Percentiles rank a stretch among this genome's conserved stretches.
These are phyloP conservation scores for Platismatia glauca DNA, from an alignment of 495 filamentous ascomycete species.

Conservation along the genomic window DNA sequence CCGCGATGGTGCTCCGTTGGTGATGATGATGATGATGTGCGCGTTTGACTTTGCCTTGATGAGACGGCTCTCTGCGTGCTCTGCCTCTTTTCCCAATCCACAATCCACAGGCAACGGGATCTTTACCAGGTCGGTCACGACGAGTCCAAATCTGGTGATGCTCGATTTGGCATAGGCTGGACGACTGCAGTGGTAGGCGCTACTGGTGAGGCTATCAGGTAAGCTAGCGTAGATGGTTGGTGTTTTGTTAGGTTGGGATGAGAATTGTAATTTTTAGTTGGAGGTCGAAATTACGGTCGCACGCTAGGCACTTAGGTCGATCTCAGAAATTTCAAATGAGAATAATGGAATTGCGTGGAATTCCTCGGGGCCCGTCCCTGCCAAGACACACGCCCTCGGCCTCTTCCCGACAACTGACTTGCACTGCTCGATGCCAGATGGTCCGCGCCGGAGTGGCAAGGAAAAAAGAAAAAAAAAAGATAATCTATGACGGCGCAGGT, in stretches of 20 bases:
- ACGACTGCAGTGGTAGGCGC: conserved; percentile 10
- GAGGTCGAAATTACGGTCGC: conserved; percentile 3
- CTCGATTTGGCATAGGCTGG: conserved; percentile 17
- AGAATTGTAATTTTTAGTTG: conserved; percentile 1
- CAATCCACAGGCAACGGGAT: not conserved
- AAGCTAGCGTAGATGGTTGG: conserved; percentile 15
- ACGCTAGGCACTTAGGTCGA: not conserved
- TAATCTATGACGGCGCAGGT: too few relatives aligned
- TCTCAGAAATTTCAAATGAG: not conserved
- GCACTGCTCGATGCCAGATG: too few relatives aligned
- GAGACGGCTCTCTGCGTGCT: not conserved
- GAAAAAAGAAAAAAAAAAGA: too few relatives aligned
- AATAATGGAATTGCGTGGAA: too few relatives aligned
- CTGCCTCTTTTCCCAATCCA: conserved; percentile 1
- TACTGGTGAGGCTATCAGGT: conserved; percentile 16
- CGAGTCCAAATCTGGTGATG: conserved; percentile 9
- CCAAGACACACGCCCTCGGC: not conserved
- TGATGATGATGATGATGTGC: conserved; percentile 1
- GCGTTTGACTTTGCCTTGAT: not conserved
- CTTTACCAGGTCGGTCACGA: not conserved
- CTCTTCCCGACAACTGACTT: not conserved
- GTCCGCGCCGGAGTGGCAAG: too few relatives aligned
- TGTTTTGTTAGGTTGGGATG: conserved; percentile 15
- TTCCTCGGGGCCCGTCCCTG: not conserved
- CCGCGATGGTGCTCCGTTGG: not conserved